Evolutionary conservation across 257 asterid genomes (phyloP), one percentile per base, ranked within the genome.

Genomic region (Cynanchum wilfordii): DNA sequence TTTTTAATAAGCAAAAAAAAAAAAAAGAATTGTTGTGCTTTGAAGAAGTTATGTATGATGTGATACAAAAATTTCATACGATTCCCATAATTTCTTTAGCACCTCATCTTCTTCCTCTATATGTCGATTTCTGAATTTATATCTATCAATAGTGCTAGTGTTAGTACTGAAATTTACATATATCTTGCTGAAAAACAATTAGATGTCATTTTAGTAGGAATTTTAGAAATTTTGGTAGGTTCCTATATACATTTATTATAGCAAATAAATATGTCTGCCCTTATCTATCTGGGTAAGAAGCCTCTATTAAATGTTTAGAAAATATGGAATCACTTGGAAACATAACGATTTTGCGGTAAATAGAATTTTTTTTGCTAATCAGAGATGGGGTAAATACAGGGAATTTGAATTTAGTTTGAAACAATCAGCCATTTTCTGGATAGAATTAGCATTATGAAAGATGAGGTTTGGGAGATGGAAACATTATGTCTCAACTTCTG

Each of bases 391-490:
- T 40, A 66, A 15, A 8, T 24, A 1, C 17, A 20, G 58, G 47
- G 33, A 16, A 54, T 40, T 17, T 36, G 50, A 64, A 36, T 64
- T 33, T 64, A 64, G 69, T 64, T 36, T 16, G 16, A 64, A 19
- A 5, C 16, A 62, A 17, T 62, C 68, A 24, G 1, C 17, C 47
- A 33, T 15, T 62, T 62, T 47, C 47, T 62, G 24, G 47, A 30
- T 62, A 13, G 25, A 33, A 17, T 30, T 30, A 25, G 19, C 25
- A 33, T 63, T 19, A 20, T 64, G 17, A 36, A 15, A 19, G 50
- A 19, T 64, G 69, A 64, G 47, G 22, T 50, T 64, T 36, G 27
- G 49, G 27, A 63, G 49, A 63, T 19, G 68, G 68, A 63, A 63
- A 17, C 7, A 63, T 63, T 63, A 63, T 63, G 4, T 15, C 24